A percentile compares a stretch with the other conserved stretches of the same genome.
phyloP scores from a whole-genome alignment of 805 yeast species.

The Saturnispora saitoi region DNA sequence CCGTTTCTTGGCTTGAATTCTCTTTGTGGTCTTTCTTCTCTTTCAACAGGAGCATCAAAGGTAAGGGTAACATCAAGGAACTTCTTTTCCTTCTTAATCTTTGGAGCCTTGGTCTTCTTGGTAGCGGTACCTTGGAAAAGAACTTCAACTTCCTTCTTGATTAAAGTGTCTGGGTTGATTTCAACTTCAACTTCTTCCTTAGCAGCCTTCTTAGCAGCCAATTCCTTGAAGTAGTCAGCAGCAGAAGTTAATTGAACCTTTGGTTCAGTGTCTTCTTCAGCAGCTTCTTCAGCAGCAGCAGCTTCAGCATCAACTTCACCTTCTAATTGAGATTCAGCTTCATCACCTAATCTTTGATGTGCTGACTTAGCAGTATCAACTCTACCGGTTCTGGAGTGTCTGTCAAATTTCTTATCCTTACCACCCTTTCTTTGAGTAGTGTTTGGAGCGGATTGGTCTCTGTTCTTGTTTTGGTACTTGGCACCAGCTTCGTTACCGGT shows the following conservation, averaged over 20 bases:
- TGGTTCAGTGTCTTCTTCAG: slow-evolving; percentile 33
- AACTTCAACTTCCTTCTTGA: slow-evolving; percentile 57
- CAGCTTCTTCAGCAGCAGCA: slow-evolving; percentile 32
- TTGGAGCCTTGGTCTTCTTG: slow-evolving; percentile 56
- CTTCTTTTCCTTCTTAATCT: slow-evolving; percentile 76
- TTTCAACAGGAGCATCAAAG: slow-evolving; percentile 37
- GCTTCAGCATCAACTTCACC: slow-evolving; percentile 54
- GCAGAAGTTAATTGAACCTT: slow-evolving; percentile 59
- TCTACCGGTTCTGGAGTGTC: slow-evolving; percentile 79
- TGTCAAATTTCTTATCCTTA: slow-evolving; percentile 58
- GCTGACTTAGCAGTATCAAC: slow-evolving; percentile 78
- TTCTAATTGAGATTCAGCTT: slow-evolving; percentile 39
- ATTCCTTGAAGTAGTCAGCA: slow-evolving; percentile 78
- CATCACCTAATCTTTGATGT: slow-evolving; percentile 84
- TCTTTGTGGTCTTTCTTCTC: slow-evolving; percentile 27
- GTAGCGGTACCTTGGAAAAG: slow-evolving; percentile 50
- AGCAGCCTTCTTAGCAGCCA: slow-evolving; percentile 33
- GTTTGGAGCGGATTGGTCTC: slow-evolving; percentile 47
- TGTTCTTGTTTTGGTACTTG: slow-evolving; percentile 66
- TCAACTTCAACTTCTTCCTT: slow-evolving; percentile 27
- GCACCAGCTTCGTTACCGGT: slow-evolving; percentile 87
- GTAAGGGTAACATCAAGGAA: slow-evolving; percentile 66
- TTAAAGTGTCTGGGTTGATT: slow-evolving; percentile 47
- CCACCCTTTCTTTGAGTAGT: slow-evolving; percentile 37
- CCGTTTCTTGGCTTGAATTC: slow-evolving; percentile 10